These are phyloP conservation scores for Schizosaccharomyces versatilis DNA, from an alignment of 1,139 yeast genomes.

Conservation along the genomic window DNA sequence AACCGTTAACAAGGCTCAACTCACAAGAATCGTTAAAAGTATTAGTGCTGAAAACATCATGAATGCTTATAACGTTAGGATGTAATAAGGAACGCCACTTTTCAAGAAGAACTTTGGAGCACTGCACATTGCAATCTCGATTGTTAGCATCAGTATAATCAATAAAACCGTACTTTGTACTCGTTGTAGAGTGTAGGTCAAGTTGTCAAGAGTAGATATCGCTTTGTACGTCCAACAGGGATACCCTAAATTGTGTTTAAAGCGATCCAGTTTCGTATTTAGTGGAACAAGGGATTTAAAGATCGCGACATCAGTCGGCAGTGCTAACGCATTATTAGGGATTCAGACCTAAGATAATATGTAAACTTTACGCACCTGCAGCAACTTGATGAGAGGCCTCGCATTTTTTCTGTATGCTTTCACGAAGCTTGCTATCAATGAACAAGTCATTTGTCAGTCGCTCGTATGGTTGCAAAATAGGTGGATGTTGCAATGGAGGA, in stretches of 20 bases:
- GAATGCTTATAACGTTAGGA: slow-evolving; percentile 42
- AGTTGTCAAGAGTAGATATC: slow-evolving; percentile 56
- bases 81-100: slow-evolving; percentile 30
- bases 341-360: neutral
- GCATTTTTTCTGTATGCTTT: slow-evolving; percentile 45
- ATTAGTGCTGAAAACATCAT: slow-evolving; percentile 70
- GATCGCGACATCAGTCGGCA: slow-evolving; percentile 54
- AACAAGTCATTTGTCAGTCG: slow-evolving; percentile 47
- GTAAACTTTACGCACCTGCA: slow-evolving; percentile 19
- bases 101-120: slow-evolving; percentile 18
- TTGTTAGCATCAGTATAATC: slow-evolving; percentile 6
- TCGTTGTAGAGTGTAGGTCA: slow-evolving; percentile 51
- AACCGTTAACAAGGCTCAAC: neutral
- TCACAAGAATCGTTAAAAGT: slow-evolving; percentile 50
- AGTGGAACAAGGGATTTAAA: slow-evolving; percentile 75
- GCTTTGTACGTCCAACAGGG: slow-evolving; percentile 55
- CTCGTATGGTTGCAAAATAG: slow-evolving; percentile 42
- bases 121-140: slow-evolving; percentile 22
- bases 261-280: slow-evolving; percentile 36
- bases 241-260: slow-evolving; percentile 35
- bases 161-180: neutral
- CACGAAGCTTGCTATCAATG: slow-evolving; percentile 50
- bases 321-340: slow-evolving; percentile 23
- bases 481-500: slow-evolving; percentile 63
- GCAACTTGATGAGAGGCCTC: slow-evolving; percentile 59